Conservation (phyloP, 1,284 basidiomycete species). For the Porogramme epimiltina region DNA sequence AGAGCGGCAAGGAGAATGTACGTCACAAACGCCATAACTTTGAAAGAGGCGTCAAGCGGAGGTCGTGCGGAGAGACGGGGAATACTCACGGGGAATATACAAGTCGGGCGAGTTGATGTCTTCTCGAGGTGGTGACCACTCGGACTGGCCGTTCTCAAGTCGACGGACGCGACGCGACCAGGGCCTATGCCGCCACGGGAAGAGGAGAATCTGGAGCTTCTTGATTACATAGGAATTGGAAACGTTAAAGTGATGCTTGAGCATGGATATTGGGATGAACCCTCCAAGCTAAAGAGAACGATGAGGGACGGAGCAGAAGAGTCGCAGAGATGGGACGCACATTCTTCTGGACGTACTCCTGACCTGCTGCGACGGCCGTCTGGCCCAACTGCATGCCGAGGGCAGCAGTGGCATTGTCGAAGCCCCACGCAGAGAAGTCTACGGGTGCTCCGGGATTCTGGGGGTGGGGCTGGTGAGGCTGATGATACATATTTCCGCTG, state of each 20-base stretch:
- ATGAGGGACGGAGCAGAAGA: neutral
- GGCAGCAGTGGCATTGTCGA: slow-evolving; percentile 94
- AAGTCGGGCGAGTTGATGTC: slow-evolving; percentile 97
- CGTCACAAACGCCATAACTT: slow-evolving; percentile 93
- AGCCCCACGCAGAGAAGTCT: slow-evolving; percentile 75
- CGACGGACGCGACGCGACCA: slow-evolving; percentile 73
- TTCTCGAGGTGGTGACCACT: slow-evolving; percentile 89
- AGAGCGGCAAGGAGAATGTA: slow-evolving; percentile 91
- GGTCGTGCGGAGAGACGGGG: neutral
- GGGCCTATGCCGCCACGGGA: slow-evolving; percentile 92
- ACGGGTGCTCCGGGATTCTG: slow-evolving; percentile 27
- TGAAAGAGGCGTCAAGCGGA: slow-evolving; percentile 5
- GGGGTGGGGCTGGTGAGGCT: slow-evolving; percentile 33
- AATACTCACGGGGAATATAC: slow-evolving; percentile 86
- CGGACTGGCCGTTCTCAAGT: slow-evolving; percentile 68
- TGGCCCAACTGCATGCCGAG: slow-evolving; percentile 96
- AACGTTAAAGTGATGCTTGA: slow-evolving; percentile 97
- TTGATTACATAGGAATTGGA: slow-evolving; percentile 94
- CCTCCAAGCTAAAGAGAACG: slow-evolving; percentile 66
- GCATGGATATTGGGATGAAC: slow-evolving; percentile 71
- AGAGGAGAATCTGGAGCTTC: slow-evolving; percentile 90
- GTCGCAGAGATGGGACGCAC: slow-evolving; percentile 45
- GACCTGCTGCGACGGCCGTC: slow-evolving; percentile 90
- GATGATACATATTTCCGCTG: slow-evolving; percentile 27
- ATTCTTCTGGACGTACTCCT: slow-evolving; percentile 95